Base-by-base conservation (phyloP, 2,329 filamentous ascomycete species). In the Lasiodiplodia citricola region DNA sequence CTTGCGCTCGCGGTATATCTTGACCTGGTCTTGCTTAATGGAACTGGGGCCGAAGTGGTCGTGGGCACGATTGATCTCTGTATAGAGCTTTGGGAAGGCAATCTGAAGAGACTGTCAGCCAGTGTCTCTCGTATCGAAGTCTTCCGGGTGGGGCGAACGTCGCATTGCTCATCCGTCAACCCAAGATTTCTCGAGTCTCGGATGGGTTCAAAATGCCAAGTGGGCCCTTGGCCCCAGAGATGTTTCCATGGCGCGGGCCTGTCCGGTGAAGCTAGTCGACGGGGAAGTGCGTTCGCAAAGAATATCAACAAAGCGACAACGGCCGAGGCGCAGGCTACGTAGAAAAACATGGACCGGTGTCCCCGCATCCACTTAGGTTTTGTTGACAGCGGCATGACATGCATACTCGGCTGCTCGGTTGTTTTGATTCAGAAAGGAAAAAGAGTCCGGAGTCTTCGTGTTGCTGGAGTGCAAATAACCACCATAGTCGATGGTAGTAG, bases 141-240 rank as follows among this genome's bases (percentile, higher is more conserved):
- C 23, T 7, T 41, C 2, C 10, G 10, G 14, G 23, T 16, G 13
- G 13, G 14, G 7, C 51, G 23, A 18, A 68, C 58, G 47, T 68
- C 52, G 23, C 67, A 68, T 38, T 68, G 67, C n/a, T 56, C 58
- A 16, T 68, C 67, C 11, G 58, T 25, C 16, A 68, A 51, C 8
- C 58, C 58, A 6, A 56, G 60, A 35, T 68, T 68, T 13, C 51
- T n/a, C 14, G 67, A 38, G 41, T 68, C 67, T 5, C 35, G 56
- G n/a, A 31, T 47, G 5, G 60, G 11, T 2, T 65, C 38, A 52
- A 65, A 68, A 21, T 51, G 50, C 67, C 67, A 68, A 6, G 23
- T 16, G 6, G 25, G 14, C 7, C 57, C 38, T 4, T 47, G 31
- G 18, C 10, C 35, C 16, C 31, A 21, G 18, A 23, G 11, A 2